These are phyloP conservation scores for Chiua sp. DNA, from an alignment of 1,284 basidiomycete genomes.

Conservation along the genomic window DNA sequence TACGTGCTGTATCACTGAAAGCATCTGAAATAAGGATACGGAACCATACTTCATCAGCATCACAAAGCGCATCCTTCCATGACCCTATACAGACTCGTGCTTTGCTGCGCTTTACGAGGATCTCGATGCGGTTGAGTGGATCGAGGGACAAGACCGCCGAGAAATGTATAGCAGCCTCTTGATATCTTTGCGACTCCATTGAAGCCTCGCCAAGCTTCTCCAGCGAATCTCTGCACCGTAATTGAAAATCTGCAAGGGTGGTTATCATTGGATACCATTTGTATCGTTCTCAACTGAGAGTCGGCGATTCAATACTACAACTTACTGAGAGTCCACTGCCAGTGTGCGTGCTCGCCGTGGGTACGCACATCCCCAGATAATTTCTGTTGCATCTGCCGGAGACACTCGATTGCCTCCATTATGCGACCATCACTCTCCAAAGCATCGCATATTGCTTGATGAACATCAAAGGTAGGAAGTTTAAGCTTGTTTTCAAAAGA, in stretches of 20 bases:
- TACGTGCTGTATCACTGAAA: background rate
- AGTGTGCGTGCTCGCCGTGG: background rate
- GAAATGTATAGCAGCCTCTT: background rate
- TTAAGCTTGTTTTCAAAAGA: background rate
- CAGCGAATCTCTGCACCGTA: background rate
- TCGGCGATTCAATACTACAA: background rate
- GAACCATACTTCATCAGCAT: constrained; percentile 4
- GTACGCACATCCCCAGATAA: background rate
- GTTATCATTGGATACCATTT: background rate
- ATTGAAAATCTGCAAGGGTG: background rate
- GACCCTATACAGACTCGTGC: background rate
- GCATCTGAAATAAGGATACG: background rate
- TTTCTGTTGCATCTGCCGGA: background rate
- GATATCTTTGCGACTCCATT: background rate
- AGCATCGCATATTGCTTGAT: background rate
- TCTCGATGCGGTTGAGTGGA: background rate
- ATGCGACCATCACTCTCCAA: background rate
- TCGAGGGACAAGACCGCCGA: background rate
- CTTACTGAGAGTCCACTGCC: background rate
- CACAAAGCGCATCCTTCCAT: constrained; percentile 4
- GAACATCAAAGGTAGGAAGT: background rate
- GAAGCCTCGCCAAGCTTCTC: background rate
- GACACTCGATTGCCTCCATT: background rate
- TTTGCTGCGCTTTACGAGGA: background rate
- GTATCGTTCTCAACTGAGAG: too few relatives aligned